Percentiles rank a stretch among this genome's conserved stretches.
Conservation (phyloP, 2,329 filamentous ascomycete species). For the Blastomyces silverae region DNA sequence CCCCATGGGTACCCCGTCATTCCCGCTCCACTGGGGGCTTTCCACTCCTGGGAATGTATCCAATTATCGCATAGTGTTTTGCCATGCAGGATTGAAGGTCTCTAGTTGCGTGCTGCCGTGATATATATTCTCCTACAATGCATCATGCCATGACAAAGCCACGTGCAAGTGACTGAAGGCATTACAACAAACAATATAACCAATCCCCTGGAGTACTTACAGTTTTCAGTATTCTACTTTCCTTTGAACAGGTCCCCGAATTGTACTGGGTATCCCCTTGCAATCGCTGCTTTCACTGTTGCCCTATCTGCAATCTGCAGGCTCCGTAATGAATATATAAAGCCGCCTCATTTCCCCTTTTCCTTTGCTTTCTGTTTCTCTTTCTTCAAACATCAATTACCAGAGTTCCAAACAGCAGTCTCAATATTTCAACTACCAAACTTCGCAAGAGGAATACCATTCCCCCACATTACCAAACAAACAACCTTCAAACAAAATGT, state of each 20-base stretch:
- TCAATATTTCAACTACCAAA: background rate
- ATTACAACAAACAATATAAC: conserved; percentile 1
- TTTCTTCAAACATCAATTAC: background rate
- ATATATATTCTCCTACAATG: background rate
- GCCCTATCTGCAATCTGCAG: background rate
- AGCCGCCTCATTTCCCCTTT: background rate
- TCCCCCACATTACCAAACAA: conserved; percentile 13
- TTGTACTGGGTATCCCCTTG: conserved; percentile 1
- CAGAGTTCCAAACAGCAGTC: background rate
- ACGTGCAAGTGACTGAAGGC: conserved; percentile 3
- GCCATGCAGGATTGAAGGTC: background rate
- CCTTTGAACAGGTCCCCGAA: background rate
- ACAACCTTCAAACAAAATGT: conserved; percentile 8
- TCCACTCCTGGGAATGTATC: background rate
- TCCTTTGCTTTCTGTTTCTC: background rate
- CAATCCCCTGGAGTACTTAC: background rate
- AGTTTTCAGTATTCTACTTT: background rate
- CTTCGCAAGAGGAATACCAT: conserved; percentile 13
- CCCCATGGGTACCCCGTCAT: background rate
- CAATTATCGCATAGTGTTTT: conserved; percentile 2
- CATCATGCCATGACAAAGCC: conserved; percentile 4
- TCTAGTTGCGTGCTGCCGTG: background rate
- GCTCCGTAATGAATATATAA: conserved; percentile 5
- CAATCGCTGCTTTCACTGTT: conserved; percentile 6
- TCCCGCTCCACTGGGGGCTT: background rate